A percentile compares a stretch with the other conserved stretches of the same genome.
Evolutionary conservation across 2,329 filamentous ascomycete genomes (phyloP).

Genomic region (Diplodia sapinea): DNA sequence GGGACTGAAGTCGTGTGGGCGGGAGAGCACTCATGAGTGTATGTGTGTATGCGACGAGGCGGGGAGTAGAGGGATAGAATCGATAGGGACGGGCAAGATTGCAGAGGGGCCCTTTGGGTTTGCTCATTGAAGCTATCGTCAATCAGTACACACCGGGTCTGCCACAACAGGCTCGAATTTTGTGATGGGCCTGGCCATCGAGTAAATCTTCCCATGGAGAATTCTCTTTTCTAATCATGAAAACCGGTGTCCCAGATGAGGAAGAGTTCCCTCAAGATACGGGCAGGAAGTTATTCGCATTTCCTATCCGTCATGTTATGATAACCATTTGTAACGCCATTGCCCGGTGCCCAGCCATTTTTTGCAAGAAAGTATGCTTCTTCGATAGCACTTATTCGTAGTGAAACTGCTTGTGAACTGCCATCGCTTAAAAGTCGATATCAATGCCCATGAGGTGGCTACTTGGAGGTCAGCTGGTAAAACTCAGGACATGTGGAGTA

Average conservation of each 20-base stretch:
- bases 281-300: neutral
- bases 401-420: neutral
- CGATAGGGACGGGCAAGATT: too few species aligned
- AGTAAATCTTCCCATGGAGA: neutral
- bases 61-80: too few species aligned
- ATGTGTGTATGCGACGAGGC: too few species aligned
- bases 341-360: constrained; percentile 1
- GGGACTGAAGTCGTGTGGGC: neutral
- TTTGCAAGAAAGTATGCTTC: neutral
- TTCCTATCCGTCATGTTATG: neutral
- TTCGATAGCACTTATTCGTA: neutral
- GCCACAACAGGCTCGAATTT: too few species aligned
- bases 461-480: neutral
- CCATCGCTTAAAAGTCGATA: constrained; percentile 6
- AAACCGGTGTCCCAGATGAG: neutral
- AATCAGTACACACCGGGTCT: too few species aligned
- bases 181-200: too few species aligned
- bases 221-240: neutral
- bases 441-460: constrained; percentile 31
- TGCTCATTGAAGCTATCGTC: too few species aligned
- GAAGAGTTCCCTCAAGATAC: neutral
- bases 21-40: too few species aligned
- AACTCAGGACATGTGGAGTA: neutral
- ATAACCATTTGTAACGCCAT: constrained; percentile 1
- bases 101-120: too few species aligned